Conservation (phyloP, 495 filamentous ascomycete genomes). For the Annulohypoxylon stygium region DNA sequence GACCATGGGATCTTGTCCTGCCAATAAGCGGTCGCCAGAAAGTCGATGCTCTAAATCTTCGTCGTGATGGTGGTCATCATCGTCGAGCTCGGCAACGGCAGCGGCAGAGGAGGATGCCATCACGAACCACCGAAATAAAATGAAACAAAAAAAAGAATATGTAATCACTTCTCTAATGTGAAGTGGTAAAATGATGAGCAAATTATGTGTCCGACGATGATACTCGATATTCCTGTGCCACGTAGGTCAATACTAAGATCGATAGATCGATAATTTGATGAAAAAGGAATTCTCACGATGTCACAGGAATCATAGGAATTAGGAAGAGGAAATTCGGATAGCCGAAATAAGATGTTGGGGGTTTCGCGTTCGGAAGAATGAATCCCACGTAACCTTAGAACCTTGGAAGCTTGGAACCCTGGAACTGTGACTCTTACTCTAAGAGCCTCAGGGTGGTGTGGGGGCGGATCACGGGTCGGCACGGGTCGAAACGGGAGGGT, state of each 20-base stretch:
- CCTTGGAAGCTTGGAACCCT: background rate
- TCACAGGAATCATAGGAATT: slow-evolving; percentile 2
- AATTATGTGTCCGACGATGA: background rate
- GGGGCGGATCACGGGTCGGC: slow-evolving; percentile 17
- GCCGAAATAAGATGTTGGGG: slow-evolving; percentile 15
- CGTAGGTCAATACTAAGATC: slow-evolving; percentile 5
- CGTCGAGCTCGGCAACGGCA: background rate
- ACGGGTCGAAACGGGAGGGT: slow-evolving; percentile 12
- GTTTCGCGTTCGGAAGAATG: slow-evolving; percentile 1
- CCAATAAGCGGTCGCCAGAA: slow-evolving; percentile 15
- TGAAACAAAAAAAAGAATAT: no score
- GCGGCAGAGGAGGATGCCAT: slow-evolving; percentile 7
- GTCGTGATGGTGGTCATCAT: slow-evolving; percentile 6
- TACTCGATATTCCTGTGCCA: slow-evolving; percentile 4
- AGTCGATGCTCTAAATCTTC: slow-evolving; percentile 15
- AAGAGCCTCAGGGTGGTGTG: slow-evolving; percentile 22
- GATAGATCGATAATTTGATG: slow-evolving; percentile 10
- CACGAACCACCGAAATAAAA: background rate
- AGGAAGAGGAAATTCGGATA: slow-evolving; percentile 10
- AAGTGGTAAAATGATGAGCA: background rate
- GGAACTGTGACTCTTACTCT: slow-evolving; percentile 2
- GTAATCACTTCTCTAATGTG: background rate
- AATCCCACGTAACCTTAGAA: slow-evolving; percentile 4
- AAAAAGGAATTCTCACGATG: slow-evolving; percentile 13
- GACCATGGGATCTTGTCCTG: slow-evolving; percentile 3